Evolutionary conservation across 2,329 filamentous ascomycete species (phyloP), one percentile per base, ranked within the genome.

Genomic region (Pyrenophora seminiperda): DNA sequence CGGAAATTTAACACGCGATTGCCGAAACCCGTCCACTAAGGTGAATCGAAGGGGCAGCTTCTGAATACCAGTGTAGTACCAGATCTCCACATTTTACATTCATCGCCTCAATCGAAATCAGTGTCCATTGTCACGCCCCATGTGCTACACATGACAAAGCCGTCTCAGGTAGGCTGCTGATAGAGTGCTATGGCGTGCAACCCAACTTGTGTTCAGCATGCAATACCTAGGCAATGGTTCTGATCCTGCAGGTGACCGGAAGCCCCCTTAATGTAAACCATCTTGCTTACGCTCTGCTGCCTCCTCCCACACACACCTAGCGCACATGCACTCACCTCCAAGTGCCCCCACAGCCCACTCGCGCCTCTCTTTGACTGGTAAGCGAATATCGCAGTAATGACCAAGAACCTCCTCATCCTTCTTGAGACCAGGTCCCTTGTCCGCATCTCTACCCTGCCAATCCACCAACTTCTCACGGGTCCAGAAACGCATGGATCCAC

Each of bases 341-440:
- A 99, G 77, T 51, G 91, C 92, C 4, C 93, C 94, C 38, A 80
- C 79, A 4, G 92, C 90, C 91, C 93, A 97, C 65, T 95, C 92
- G 54, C 94, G 83, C 49, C 94, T 83, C 68, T 94, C 83, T 59
- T 86, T 83, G 2, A 97, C 91, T 0, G 83, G 81, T 51, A 97
- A 71, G 15, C 83, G 80, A 44, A 96, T 81, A 75, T 97, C 94
- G 71, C 92, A 97, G 72, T 99, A 99, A 74, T 97, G 93, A 69
- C 91, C 96, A 55, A 96, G 73, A 36, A 97, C 85, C 77, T 99
- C 93, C 54, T 96, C 86, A 4, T 89, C 92, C 42, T 83, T 83
- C 63, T 79, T 84, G 61, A 97, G 85, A 0, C 89, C 89, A 0
- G 81, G 81, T 59, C 48, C 58, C 52, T 48, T 57, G 47, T 36